Base-by-base conservation (phyloP, 495 filamentous ascomycete genomes). In the Collariella sp. region DNA sequence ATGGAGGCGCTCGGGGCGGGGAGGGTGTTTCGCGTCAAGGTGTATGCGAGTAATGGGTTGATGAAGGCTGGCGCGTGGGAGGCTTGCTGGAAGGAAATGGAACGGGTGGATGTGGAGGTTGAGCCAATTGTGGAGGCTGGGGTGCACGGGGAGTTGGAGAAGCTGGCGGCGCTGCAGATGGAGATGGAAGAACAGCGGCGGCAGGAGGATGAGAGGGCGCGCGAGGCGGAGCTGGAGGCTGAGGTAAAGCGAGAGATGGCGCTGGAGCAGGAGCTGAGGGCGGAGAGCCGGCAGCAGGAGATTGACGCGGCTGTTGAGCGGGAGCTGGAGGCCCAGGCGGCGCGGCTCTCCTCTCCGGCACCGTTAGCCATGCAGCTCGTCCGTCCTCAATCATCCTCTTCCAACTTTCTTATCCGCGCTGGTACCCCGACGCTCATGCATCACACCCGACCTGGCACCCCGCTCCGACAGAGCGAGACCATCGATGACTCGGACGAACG, bases 71-170 rank as follows among this genome's bases (percentile, higher is more conserved):
- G 88, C 3, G 91, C 93, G 0, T 98, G 93, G 93, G 83, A 83
- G 24, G 88, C 89, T 15, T 90, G 87, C 31, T 98, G 93, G 93
- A 84, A 79, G 50, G 91, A 96, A 65, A 98, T 98, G 93, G 93
- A 98, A 69, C 79, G 91, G 29, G 88, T 97, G 7, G 93, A 98
- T 69, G 86, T 94, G 0, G 93, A 98, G 64, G 81, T 98, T 56
- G 83, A 85, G 52, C 83, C 89, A 12, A 67, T 75, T 29, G 71
- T 81, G 15, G 75, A 77, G 18, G 39, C 62, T 0, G 45, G 50
- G 7, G 42, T 78, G 18, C 71, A 70, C 45, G 62, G 57, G 5
- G 76, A 79, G 58, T 56, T 79, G 12, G 74, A 76, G 52, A 63
- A 62, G 10, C 64, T 79, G 5, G 71, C 67, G 31, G 67, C 61